Percentiles rank a stretch among this genome's conserved stretches.
Conservation (phyloP, 208 protist species). For the Blechomonas ayalai region DNA sequence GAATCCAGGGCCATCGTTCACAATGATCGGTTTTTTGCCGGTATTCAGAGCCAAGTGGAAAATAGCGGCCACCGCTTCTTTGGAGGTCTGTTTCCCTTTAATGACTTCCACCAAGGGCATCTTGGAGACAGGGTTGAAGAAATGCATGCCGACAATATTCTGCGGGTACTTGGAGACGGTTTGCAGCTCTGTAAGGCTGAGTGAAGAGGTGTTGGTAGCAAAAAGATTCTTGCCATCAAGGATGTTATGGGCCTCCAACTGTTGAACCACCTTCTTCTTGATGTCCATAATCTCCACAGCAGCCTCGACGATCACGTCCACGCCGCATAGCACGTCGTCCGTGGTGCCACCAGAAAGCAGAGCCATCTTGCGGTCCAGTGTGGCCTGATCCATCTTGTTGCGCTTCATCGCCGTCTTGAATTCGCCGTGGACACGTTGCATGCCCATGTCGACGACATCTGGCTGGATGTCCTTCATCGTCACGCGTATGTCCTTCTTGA, state of each 20-base stretch:
- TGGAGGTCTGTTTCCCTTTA: conserved; percentile 62
- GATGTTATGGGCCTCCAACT: conserved; percentile 66
- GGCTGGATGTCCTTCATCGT: conserved; percentile 70
- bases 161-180: conserved; percentile 56
- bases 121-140: conserved; percentile 92
- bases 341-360: conserved; percentile 60
- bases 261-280: conserved; percentile 87
- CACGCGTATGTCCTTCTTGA: conserved; percentile 58
- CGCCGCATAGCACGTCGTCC: conserved; percentile 28
- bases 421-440: conserved; percentile 51
- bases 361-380: conserved; percentile 36
- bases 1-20: conserved; percentile 83
- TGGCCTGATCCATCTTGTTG: conserved; percentile 41
- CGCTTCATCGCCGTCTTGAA: conserved; percentile 52
- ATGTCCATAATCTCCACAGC: conserved; percentile 89
- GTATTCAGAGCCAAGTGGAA: conserved; percentile 72
- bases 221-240: conserved; percentile 66
- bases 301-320: conserved; percentile 89
- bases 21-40: conserved; percentile 91
- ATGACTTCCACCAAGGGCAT: conserved; percentile 93
- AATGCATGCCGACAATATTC: conserved; percentile 92
- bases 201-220: conserved; percentile 91
- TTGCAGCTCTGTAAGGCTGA: conserved; percentile 88
- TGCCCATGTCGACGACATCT: conserved; percentile 59
- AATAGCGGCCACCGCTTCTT: conserved; percentile 61